Conservation (phyloP, 768 basidiomycete species). For the Agaricus subrufescens region DNA sequence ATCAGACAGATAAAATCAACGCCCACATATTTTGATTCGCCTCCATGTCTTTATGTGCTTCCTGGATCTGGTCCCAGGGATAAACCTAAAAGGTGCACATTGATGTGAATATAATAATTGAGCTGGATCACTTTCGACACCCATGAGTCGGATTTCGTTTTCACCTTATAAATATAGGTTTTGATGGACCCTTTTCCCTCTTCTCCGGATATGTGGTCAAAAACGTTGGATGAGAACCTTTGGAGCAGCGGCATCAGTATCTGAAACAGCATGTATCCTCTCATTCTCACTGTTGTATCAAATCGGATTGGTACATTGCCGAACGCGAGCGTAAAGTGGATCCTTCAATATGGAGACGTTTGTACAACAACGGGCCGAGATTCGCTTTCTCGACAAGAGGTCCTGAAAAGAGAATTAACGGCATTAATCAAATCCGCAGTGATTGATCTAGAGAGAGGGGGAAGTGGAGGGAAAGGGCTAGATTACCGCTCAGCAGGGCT, state of each 20-base stretch:
- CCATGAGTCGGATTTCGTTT: not conserved
- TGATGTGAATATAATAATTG: slow-evolving; percentile 1
- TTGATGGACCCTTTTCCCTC: slow-evolving; percentile 57
- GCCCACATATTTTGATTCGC: slow-evolving; percentile 44
- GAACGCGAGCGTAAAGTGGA: slow-evolving; percentile 79
- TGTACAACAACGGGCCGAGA: slow-evolving; percentile 68
- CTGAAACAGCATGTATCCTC: not conserved
- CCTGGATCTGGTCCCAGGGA: slow-evolving; percentile 73
- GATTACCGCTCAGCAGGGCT: slow-evolving; percentile 58
- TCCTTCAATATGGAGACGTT: slow-evolving; percentile 84
- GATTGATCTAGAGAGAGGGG: not conserved
- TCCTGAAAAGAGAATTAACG: slow-evolving; percentile 32
- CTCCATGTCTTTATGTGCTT: slow-evolving; percentile 84
- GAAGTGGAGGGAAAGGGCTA: not conserved
- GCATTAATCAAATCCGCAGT: slow-evolving; percentile 12
- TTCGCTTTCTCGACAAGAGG: slow-evolving; percentile 45
- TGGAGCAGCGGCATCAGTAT: slow-evolving; percentile 2
- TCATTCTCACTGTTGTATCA: slow-evolving; percentile 49
- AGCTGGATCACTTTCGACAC: not conserved
- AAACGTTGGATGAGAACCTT: slow-evolving; percentile 52
- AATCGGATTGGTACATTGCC: slow-evolving; percentile 69
- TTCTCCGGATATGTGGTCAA: slow-evolving; percentile 54
- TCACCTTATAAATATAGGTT: slow-evolving; percentile 75
- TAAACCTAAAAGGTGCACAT: slow-evolving; percentile 49
- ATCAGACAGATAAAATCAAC: slow-evolving; percentile 2